phyloP scores from a whole-genome alignment of 805 yeast species.

The Ogataea nitratoaversa region DNA sequence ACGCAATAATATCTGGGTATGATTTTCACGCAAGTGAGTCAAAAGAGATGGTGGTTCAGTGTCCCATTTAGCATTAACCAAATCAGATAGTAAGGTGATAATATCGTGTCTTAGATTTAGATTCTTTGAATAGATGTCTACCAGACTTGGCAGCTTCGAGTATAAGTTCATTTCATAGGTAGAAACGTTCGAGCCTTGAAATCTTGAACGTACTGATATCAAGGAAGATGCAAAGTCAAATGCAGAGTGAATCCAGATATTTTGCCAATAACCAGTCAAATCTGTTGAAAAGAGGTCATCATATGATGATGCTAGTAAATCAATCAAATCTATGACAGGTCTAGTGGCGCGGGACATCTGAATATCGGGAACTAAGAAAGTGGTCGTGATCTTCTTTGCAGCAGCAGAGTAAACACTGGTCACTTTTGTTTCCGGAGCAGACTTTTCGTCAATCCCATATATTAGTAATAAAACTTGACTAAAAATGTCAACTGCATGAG shows the following conservation, averaged over 20 bases:
- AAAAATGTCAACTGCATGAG: conserved; percentile 50
- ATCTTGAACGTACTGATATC: conserved; percentile 50
- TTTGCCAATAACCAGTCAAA: conserved; percentile 42
- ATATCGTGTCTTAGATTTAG: conserved; percentile 46
- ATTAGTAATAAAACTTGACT: conserved; percentile 47
- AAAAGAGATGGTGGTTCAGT: conserved; percentile 70
- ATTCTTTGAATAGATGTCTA: conserved; percentile 51
- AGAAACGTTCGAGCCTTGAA: conserved; percentile 48
- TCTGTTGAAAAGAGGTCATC: conserved; percentile 25
- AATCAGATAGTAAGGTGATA: conserved; percentile 50
- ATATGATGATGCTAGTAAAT: conserved; percentile 34
- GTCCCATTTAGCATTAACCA: conserved; percentile 55
- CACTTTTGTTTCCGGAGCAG: conserved; percentile 35
- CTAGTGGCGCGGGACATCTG: conserved; percentile 49
- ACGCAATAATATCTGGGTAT: conserved; percentile 55
- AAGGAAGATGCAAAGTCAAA: conserved; percentile 55
- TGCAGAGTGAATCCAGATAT: conserved; percentile 45
- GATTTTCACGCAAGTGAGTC: conserved; percentile 70
- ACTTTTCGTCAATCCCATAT: conserved; percentile 47
- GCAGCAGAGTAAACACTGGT: conserved; percentile 49
- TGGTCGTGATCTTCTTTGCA: conserved; percentile 44
- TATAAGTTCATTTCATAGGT: conserved; percentile 62
- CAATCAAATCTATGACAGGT: conserved; percentile 51
- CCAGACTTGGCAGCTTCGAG: conserved; percentile 49
- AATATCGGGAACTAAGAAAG: conserved; percentile 51